Evolutionary conservation across 2,329 filamentous ascomycete genomes (phyloP).

Genomic region (Magnaporthales sp.): DNA sequence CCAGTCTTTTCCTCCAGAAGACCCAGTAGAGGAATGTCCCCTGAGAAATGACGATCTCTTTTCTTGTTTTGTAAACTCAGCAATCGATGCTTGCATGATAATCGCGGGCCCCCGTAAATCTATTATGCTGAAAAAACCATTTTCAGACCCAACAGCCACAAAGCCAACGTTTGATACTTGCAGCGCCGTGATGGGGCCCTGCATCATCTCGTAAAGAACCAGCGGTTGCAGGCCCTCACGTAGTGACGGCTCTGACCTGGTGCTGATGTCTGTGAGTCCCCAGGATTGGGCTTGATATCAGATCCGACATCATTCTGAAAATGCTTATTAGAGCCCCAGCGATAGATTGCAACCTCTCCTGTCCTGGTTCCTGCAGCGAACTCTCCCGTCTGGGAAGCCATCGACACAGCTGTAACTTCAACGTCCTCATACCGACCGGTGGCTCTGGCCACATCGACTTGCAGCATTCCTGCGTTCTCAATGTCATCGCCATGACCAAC

Average conservation of each 20-base stretch:
- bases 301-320: slow-evolving; percentile 50
- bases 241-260: slow-evolving; percentile 61
- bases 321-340: slow-evolving; percentile 75
- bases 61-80: slow-evolving; percentile 67
- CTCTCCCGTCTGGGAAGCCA: slow-evolving; percentile 75
- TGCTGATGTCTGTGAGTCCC: slow-evolving; percentile 66
- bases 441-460: slow-evolving; percentile 79
- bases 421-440: slow-evolving; percentile 71
- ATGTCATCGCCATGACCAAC: slow-evolving; percentile 86
- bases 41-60: slow-evolving; percentile 67
- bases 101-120: slow-evolving; percentile 82
- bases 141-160: slow-evolving; percentile 76
- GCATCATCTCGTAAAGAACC: slow-evolving; percentile 72
- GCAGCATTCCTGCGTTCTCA: slow-evolving; percentile 72
- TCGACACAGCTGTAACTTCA: slow-evolving; percentile 68
- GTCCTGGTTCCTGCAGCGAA: slow-evolving; percentile 71
- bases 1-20: slow-evolving; percentile 51
- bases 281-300: slow-evolving; percentile 49
- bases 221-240: slow-evolving; percentile 64
- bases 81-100: slow-evolving; percentile 66
- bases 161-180: slow-evolving; percentile 92
- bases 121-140: slow-evolving; percentile 70
- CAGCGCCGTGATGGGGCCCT: slow-evolving; percentile 70
- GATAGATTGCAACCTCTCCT: slow-evolving; percentile 81
- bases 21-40: slow-evolving; percentile 31